Conservation (phyloP, 108 stramenopile genomes). For the Schizochytrium sp. region DNA sequence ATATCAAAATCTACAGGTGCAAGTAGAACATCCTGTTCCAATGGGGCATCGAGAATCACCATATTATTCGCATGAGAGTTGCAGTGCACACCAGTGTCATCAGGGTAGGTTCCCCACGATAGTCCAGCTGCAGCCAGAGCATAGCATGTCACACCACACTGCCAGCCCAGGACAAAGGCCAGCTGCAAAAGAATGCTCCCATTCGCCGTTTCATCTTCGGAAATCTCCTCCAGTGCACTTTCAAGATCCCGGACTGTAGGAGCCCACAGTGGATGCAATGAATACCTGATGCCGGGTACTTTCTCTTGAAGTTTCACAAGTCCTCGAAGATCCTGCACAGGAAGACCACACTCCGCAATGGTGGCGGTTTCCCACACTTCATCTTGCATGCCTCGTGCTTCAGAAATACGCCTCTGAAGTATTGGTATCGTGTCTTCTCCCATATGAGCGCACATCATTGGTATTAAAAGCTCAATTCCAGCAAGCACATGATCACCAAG, state of each 20-base stretch:
- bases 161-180: background rate
- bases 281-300: background rate
- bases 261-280: background rate
- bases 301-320: background rate
- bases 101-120: slow-evolving; percentile 55
- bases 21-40: background rate
- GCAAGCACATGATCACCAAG: slow-evolving; percentile 50
- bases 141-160: slow-evolving; percentile 11
- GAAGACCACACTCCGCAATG: slow-evolving; percentile 44
- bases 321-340: background rate
- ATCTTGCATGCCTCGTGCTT: slow-evolving; percentile 39
- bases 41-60: background rate
- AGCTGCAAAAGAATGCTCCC: slow-evolving; percentile 40
- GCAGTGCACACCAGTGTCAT: slow-evolving; percentile 45
- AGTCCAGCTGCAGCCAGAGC: background rate
- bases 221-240: background rate
- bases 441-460: background rate
- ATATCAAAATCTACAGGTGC: slow-evolving; percentile 54
- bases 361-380: slow-evolving; percentile 57
- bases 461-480: slow-evolving; percentile 44
- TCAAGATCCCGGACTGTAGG: background rate
- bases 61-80: slow-evolving; percentile 55
- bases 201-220: background rate
- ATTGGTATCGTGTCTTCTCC: background rate
- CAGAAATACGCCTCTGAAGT: background rate